These are phyloP conservation scores for Pachyrhizus erosus DNA, from an alignment of 306 rosid species.

Conservation along the genomic window DNA sequence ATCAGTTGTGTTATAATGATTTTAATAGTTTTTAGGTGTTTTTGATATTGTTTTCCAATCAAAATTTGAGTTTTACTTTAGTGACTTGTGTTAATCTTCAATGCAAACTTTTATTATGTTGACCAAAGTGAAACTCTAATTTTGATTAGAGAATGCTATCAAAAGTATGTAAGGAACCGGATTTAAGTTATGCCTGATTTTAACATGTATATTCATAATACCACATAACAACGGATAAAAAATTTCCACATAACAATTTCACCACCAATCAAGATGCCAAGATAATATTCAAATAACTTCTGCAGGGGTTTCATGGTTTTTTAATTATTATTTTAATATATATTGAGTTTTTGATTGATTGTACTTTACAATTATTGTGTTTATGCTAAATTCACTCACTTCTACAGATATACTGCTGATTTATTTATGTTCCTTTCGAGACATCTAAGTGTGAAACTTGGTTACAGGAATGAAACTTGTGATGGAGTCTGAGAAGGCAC, in stretches of 20 bases:
- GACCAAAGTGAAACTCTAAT: neutral
- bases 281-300: neutral
- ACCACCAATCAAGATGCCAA: neutral
- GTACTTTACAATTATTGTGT: neutral
- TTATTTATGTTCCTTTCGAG: neutral
- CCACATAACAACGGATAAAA: neutral
- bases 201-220: neutral
- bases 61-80: neutral
- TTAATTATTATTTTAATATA: neutral
- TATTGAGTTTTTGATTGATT: neutral
- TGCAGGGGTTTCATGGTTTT: neutral
- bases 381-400: neutral
- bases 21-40: neutral
- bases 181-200: neutral
- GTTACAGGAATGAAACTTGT: constrained; percentile 76
- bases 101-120: neutral
- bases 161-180: neutral
- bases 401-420: neutral
- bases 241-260: neutral
- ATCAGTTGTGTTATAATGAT: neutral
- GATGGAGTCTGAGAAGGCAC: constrained; percentile 63
- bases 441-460: constrained; percentile 21
- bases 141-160: neutral
- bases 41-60: neutral
- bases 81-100: neutral